Evolutionary conservation across 2,329 filamentous ascomycete genomes (phyloP).

Genomic region (Colletotrichum sp.): DNA sequence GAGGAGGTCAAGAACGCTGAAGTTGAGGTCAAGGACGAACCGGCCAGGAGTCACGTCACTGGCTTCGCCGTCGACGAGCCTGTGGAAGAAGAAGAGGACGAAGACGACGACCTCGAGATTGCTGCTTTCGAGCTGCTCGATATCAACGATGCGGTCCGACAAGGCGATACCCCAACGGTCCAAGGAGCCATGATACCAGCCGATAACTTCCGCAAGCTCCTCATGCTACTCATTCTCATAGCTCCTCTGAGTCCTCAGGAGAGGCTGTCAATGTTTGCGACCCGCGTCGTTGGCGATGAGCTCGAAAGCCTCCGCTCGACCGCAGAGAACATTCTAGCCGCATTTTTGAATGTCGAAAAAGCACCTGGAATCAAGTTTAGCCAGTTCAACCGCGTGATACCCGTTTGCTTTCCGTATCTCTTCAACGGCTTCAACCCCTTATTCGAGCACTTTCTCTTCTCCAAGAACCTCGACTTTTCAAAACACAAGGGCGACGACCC

Average conservation of each 20-base stretch:
- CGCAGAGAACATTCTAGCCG: conserved; percentile 68
- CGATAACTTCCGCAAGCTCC: conserved; percentile 73
- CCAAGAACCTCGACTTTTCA: conserved; percentile 71
- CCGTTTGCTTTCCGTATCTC: conserved; percentile 66
- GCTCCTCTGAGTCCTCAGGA: conserved; percentile 71
- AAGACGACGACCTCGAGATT: conserved; percentile 69
- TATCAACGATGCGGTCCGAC: conserved; percentile 64
- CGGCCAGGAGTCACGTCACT: conserved; percentile 23
- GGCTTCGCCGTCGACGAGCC: conserved; percentile 55
- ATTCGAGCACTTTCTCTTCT: conserved; percentile 79
- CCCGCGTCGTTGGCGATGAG: conserved; percentile 59
- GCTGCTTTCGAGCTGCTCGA: conserved; percentile 74
- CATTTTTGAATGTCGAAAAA: conserved; percentile 70
- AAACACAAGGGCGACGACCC: conserved; percentile 46
- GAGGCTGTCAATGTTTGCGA: conserved; percentile 64
- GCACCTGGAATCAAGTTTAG: conserved; percentile 66
- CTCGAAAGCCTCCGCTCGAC: conserved; percentile 64
- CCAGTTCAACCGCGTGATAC: conserved; percentile 65
- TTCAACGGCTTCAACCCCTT: conserved; percentile 72
- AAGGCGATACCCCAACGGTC: conserved; percentile 54
- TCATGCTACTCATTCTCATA: conserved; percentile 72
- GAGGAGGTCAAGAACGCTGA: background rate
- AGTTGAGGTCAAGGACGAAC: conserved; percentile 2
- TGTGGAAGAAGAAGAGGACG: conserved; percentile 50
- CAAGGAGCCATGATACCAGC: conserved; percentile 74